A percentile compares a stretch with the other conserved stretches of the same genome.
phyloP scores from a whole-genome alignment of 352 stramenopile genomes.

The Phytophthora pluvialis region DNA sequence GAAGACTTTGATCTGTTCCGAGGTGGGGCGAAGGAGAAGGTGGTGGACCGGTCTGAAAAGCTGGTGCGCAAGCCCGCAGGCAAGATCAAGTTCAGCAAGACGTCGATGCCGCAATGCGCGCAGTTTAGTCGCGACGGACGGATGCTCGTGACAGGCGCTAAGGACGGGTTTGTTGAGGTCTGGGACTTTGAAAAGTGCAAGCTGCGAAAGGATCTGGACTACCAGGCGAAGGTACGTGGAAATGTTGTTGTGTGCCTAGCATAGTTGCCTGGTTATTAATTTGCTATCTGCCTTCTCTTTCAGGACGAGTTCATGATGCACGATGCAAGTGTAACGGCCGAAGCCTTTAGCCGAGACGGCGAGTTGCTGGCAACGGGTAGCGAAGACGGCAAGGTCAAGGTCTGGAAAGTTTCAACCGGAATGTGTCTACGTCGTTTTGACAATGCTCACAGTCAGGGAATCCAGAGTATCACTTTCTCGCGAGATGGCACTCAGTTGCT shows the following conservation, averaged over 20 bases:
- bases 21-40: conserved; percentile 57
- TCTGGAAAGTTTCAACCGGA: conserved; percentile 93
- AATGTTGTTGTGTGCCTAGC: not conserved
- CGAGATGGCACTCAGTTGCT: conserved; percentile 91
- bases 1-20: conserved; percentile 86
- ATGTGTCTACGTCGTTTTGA: conserved; percentile 92
- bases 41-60: conserved; percentile 68
- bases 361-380: conserved; percentile 90
- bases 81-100: conserved; percentile 92
- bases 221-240: conserved; percentile 81
- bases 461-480: conserved; percentile 92
- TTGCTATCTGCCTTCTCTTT: not conserved
- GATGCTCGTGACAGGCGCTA: conserved; percentile 93
- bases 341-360: conserved; percentile 89
- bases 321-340: conserved; percentile 82
- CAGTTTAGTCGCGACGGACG: conserved; percentile 90
- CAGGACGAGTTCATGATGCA: conserved; percentile 95
- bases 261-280: not conserved
- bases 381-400: conserved; percentile 87
- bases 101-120: conserved; percentile 80
- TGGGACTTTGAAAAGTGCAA: conserved; percentile 93
- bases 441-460: conserved; percentile 74
- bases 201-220: conserved; percentile 92
- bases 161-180: conserved; percentile 95
- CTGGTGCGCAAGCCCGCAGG: conserved; percentile 65